Conservation (phyloP, 2,329 filamentous ascomycete species). For the Exophiala bonariae region DNA sequence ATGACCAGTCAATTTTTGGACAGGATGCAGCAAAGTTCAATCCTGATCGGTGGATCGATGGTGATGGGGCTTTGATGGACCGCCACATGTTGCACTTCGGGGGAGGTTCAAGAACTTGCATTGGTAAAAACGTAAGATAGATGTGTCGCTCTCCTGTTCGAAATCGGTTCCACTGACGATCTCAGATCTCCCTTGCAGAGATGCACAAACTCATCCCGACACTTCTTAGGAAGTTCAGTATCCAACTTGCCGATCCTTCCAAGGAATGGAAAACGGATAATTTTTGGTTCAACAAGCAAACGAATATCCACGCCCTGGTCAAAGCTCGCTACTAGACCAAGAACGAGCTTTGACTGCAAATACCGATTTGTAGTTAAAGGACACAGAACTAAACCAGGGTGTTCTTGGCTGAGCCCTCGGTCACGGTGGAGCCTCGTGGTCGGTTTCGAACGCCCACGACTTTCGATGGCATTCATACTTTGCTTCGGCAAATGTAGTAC, state of each 20-base stretch:
- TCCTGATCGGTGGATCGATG: conserved; percentile 26
- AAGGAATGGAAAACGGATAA: conserved; percentile 12
- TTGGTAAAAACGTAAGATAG: conserved; percentile 11
- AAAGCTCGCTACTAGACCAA: too few species aligned
- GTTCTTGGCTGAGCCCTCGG: too few species aligned
- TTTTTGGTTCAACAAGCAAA: conserved; percentile 19
- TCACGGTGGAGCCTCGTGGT: too few species aligned
- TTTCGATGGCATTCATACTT: too few species aligned
- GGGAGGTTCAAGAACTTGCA: conserved; percentile 10
- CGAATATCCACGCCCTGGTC: conserved; percentile 4
- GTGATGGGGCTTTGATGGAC: conserved; percentile 11
- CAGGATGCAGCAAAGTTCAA: conserved; percentile 20
- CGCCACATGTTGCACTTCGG: conserved; percentile 9
- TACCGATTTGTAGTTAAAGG: too few species aligned
- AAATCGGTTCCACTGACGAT: not conserved
- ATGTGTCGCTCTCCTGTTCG: not conserved
- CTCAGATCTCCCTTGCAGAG: conserved; percentile 12
- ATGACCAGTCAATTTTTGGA: conserved; percentile 22
- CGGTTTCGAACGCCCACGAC: too few species aligned
- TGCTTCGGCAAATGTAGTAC: too few species aligned
- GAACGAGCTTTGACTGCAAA: too few species aligned
- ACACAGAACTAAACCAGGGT: too few species aligned
- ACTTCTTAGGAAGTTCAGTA: conserved; percentile 5
- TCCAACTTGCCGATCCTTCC: conserved; percentile 6
- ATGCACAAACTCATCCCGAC: conserved; percentile 13